These are phyloP conservation scores for Monosporozyma siamensis DNA, from an alignment of 805 yeast species.

Conservation along the genomic window DNA sequence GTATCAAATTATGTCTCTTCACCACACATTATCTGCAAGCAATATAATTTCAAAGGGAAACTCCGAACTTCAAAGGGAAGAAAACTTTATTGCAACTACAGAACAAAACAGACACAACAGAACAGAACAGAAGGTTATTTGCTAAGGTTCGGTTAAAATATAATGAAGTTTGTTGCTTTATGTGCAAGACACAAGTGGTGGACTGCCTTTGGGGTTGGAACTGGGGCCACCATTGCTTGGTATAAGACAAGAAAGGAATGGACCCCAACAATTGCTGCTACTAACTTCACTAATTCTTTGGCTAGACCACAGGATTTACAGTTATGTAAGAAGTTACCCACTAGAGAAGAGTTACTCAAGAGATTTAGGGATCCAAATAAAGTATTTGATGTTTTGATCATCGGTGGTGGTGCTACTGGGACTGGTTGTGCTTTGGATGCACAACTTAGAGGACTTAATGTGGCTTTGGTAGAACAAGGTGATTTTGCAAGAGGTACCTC, in stretches of 20 bases:
- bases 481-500: constrained; percentile 93
- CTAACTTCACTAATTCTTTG: constrained; percentile 1
- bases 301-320: not conserved
- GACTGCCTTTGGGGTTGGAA: not conserved
- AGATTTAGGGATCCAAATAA: constrained; percentile 35
- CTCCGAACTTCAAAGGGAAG: too few relatives aligned
- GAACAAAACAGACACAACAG: too few relatives aligned
- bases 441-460: constrained; percentile 79
- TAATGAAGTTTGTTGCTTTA: not conserved
- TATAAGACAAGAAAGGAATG: not conserved
- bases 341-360: constrained; percentile 44
- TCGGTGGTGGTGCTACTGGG: constrained; percentile 97
- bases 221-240: not conserved
- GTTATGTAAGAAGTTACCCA: constrained; percentile 28
- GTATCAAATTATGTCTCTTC: too few relatives aligned
- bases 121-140: too few relatives aligned
- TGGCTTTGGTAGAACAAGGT: constrained; percentile 73
- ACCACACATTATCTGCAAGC: too few relatives aligned
- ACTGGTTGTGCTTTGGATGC: constrained; percentile 92
- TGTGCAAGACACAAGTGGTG: not conserved
- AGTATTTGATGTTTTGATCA: constrained; percentile 69
- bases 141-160: too few relatives aligned
- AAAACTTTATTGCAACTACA: too few relatives aligned
- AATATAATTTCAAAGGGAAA: too few relatives aligned
- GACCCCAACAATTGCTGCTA: not conserved